Evolutionary conservation across 805 yeast species (phyloP).

Genomic region (Kregervanrija delftensis): DNA sequence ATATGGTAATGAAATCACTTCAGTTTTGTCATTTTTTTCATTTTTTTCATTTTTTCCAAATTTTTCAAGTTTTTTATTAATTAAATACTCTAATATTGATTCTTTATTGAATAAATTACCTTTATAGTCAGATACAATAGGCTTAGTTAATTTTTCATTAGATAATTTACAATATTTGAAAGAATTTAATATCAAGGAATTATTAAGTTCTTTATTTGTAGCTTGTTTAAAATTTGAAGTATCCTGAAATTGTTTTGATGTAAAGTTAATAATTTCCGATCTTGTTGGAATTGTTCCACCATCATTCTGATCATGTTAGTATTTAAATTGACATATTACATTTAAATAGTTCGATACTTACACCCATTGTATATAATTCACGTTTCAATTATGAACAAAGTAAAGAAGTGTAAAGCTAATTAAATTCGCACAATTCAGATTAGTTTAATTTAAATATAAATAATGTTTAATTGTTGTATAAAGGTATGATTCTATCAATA

Average conservation of each 20-base stretch:
- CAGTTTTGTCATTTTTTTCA: background rate
- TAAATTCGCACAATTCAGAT: no score
- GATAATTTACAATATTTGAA: slow-evolving; percentile 45
- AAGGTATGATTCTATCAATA: no score
- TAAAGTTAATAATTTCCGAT: slow-evolving; percentile 36
- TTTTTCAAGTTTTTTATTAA: slow-evolving; percentile 27
- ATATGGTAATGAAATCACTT: slow-evolving; percentile 2
- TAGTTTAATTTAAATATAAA: no score
- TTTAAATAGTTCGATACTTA: no score
- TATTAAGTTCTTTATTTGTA: no score
- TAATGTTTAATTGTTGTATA: no score
- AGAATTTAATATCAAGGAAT: slow-evolving; percentile 16
- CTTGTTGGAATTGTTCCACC: slow-evolving; percentile 69
- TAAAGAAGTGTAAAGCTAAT: no score
- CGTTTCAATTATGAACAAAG: no score
- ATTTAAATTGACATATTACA: no score
- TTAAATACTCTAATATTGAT: slow-evolving; percentile 48
- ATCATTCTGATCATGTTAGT: slow-evolving; percentile 37
- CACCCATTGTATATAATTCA: no score
- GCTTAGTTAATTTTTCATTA: slow-evolving; percentile 36
- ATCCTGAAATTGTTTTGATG: slow-evolving; percentile 7
- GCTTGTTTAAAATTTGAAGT: slow-evolving; percentile 3
- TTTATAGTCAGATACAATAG: slow-evolving; percentile 59
- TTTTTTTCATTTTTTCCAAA: slow-evolving; percentile 1
- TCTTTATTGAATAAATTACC: slow-evolving; percentile 66